A percentile compares a stretch with the other conserved stretches of the same genome.
phyloP scores from a whole-genome alignment of 2,329 filamentous ascomycete genomes.

The Diaporthe amygdali region DNA sequence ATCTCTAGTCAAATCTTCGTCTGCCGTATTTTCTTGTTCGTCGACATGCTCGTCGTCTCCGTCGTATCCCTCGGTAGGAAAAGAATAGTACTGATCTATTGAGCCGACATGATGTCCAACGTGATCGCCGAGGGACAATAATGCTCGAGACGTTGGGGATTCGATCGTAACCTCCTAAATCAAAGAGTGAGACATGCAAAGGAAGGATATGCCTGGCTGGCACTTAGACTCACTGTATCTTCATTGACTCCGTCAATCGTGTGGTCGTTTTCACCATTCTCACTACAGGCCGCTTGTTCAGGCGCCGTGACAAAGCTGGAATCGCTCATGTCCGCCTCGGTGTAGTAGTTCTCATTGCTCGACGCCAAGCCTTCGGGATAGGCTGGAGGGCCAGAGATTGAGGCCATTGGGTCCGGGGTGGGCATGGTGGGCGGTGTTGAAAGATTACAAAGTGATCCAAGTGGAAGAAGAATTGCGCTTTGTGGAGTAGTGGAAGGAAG shows the following conservation, averaged over 20 bases:
- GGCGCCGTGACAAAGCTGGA: not conserved
- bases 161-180: not conserved
- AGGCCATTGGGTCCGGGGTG: not conserved
- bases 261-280: too few species aligned
- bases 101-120: not conserved
- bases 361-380: too few species aligned
- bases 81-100: too few species aligned
- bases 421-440: not conserved
- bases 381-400: not conserved
- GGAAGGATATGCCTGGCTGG: accelerated
- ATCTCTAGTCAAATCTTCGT: too few species aligned
- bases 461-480: not conserved
- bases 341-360: not conserved
- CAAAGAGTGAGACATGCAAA: not conserved
- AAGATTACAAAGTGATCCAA: not conserved
- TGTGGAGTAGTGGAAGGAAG: not conserved
- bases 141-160: not conserved
- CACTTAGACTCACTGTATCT: not conserved
- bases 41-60: not conserved
- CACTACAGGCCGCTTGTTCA: not conserved
- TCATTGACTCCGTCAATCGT: not conserved
- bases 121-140: too few species aligned
- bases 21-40: accelerated
- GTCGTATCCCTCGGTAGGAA: not conserved
- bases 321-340: not conserved